These are phyloP conservation scores for Biscogniauxia sp. DNA, from an alignment of 2,329 filamentous ascomycete genomes.

Conservation along the genomic window DNA sequence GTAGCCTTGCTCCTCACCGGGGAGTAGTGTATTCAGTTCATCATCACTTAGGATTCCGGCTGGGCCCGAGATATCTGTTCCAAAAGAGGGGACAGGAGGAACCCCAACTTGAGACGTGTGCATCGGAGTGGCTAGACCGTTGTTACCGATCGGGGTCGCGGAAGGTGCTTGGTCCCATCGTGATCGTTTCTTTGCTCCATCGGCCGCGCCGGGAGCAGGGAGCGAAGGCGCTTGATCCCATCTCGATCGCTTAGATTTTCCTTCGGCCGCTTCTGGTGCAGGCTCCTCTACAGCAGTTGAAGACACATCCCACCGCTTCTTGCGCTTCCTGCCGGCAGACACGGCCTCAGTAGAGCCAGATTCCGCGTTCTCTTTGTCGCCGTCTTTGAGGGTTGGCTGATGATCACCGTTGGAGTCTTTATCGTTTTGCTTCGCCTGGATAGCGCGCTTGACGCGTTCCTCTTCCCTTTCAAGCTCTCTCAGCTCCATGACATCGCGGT, in stretches of 20 bases:
- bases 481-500: conserved; percentile 86
- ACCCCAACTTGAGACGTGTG: conserved; percentile 63
- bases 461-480: conserved; percentile 93
- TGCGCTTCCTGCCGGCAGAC: conserved; percentile 71
- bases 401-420: conserved; percentile 60
- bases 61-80: conserved; percentile 75
- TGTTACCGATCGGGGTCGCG: conserved; percentile 70
- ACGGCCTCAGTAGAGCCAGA: conserved; percentile 64
- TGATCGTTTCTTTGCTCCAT: conserved; percentile 70
- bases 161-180: conserved; percentile 91
- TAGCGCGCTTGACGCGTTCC: conserved; percentile 75
- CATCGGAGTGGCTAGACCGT: conserved; percentile 75
- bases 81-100: conserved; percentile 63
- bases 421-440: conserved; percentile 70
- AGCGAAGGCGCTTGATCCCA: conserved; percentile 81
- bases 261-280: conserved; percentile 49
- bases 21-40: conserved; percentile 87
- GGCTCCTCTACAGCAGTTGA: conserved; percentile 53
- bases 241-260: conserved; percentile 72
- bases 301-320: conserved; percentile 90
- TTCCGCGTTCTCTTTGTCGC: conserved; percentile 71
- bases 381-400: conserved; percentile 71
- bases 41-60: conserved; percentile 87
- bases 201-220: conserved; percentile 47
- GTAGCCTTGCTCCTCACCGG: conserved; percentile 85